Conservation (phyloP, 2,329 filamentous ascomycete species). For the Phoma sp. region DNA sequence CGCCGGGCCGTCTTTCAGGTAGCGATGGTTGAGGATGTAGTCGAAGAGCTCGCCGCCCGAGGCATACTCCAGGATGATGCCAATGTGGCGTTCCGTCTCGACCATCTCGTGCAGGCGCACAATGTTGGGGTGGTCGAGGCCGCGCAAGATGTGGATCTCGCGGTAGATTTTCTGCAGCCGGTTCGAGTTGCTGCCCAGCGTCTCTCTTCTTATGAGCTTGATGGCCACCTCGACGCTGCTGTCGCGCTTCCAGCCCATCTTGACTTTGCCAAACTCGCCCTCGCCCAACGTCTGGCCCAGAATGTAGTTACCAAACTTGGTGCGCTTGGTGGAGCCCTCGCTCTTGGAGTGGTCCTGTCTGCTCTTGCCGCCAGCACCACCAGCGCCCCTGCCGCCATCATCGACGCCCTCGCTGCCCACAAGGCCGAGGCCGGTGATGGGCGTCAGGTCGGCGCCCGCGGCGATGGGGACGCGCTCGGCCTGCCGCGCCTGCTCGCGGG, state of each 20-base stretch:
- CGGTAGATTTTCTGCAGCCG: slow-evolving; percentile 96
- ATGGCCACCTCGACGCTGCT: slow-evolving; percentile 93
- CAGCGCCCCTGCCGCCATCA: slow-evolving; percentile 53
- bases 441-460: slow-evolving; percentile 53
- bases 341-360: slow-evolving; percentile 65
- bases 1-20: slow-evolving; percentile 91
- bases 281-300: slow-evolving; percentile 95
- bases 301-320: slow-evolving; percentile 94
- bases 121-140: slow-evolving; percentile 93
- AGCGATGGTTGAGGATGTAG: slow-evolving; percentile 95
- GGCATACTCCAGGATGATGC: slow-evolving; percentile 97
- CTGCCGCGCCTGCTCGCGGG: slow-evolving; percentile 73
- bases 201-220: slow-evolving; percentile 94
- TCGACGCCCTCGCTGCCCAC: slow-evolving; percentile 58
- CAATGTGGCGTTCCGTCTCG: slow-evolving; percentile 95
- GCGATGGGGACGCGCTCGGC: slow-evolving; percentile 61
- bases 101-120: slow-evolving; percentile 98
- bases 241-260: slow-evolving; percentile 97
- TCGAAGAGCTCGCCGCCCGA: slow-evolving; percentile 98
- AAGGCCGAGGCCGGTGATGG: slow-evolving; percentile 56
- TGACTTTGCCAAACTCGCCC: slow-evolving; percentile 98
- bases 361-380: slow-evolving; percentile 52
- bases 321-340: slow-evolving; percentile 69
- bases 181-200: slow-evolving; percentile 83
- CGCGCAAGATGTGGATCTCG: slow-evolving; percentile 88